A percentile compares a stretch with the other conserved stretches of the same genome.
Conservation (phyloP, 345 rosid genomes). For the Nasturtium officinale region DNA sequence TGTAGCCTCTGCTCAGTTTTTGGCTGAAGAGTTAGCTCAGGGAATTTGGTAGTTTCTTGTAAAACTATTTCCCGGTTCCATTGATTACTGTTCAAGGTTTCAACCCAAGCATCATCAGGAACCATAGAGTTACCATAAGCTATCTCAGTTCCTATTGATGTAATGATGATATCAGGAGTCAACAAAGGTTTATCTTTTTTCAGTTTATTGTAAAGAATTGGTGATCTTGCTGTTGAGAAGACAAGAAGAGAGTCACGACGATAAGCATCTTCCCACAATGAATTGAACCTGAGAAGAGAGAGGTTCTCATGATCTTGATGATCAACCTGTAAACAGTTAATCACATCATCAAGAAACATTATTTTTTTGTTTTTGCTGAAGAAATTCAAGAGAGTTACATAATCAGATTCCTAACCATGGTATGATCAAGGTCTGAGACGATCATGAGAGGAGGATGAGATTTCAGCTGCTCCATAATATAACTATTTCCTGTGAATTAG, state of each 20-base stretch:
- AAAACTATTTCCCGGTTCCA: slow-evolving; percentile 74
- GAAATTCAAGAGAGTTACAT: neutral
- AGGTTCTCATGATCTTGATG: slow-evolving; percentile 86
- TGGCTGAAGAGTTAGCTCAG: slow-evolving; percentile 90
- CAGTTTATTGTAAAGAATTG: slow-evolving; percentile 67
- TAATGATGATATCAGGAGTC: slow-evolving; percentile 91
- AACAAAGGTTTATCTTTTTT: slow-evolving; percentile 92
- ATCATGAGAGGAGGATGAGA: slow-evolving; percentile 79
- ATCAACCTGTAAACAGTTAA: slow-evolving; percentile 66
- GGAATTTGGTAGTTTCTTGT: slow-evolving; percentile 78
- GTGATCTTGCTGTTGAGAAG: slow-evolving; percentile 94
- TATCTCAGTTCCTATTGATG: slow-evolving; percentile 97
- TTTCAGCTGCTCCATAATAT: slow-evolving; percentile 69
- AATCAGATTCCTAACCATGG: slow-evolving; percentile 70
- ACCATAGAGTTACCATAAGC: slow-evolving; percentile 84
- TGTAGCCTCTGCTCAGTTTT: slow-evolving; percentile 85
- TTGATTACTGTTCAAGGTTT: slow-evolving; percentile 64
- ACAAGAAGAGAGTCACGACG: slow-evolving; percentile 85
- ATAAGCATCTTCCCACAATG: slow-evolving; percentile 82
- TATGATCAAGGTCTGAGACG: slow-evolving; percentile 96
- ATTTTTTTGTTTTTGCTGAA: neutral
- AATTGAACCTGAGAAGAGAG: slow-evolving; percentile 85
- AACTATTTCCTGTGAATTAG: neutral
- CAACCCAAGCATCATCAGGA: slow-evolving; percentile 89
- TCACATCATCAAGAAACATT: slow-evolving; percentile 25